A percentile compares a stretch with the other conserved stretches of the same genome.
Evolutionary conservation across 2,329 filamentous ascomycete genomes (phyloP).

Genomic region (Ascochyta fabae): DNA sequence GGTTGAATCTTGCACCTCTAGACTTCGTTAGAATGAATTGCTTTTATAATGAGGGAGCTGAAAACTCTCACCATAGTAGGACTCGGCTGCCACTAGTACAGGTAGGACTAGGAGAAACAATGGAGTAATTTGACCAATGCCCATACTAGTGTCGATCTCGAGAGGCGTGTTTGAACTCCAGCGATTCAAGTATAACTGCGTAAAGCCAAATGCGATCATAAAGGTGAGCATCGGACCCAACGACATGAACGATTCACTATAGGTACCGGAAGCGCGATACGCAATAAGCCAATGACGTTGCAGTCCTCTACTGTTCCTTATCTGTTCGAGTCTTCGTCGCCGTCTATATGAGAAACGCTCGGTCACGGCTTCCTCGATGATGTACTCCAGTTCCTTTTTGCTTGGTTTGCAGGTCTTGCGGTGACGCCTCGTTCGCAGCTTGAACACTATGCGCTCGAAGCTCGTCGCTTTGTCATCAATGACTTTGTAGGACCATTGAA

Average conservation of each 20-base stretch:
- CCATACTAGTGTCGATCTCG: slow-evolving; percentile 17
- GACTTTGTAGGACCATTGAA: slow-evolving; percentile 4
- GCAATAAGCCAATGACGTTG: slow-evolving; percentile 7
- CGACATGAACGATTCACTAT: slow-evolving; percentile 20
- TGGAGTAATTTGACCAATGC: slow-evolving; percentile 25
- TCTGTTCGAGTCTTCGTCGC: slow-evolving; percentile 1
- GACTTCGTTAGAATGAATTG: background rate
- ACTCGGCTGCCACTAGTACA: slow-evolving; percentile 16
- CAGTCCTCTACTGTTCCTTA: slow-evolving; percentile 6
- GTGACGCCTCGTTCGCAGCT: background rate
- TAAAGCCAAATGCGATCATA: slow-evolving; percentile 23
- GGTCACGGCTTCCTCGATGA: slow-evolving; percentile 2
- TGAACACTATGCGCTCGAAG: slow-evolving; percentile 7
- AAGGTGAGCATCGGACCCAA: slow-evolving; percentile 16
- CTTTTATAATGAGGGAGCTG: background rate
- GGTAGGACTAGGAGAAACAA: slow-evolving; percentile 20
- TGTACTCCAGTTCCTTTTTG: background rate
- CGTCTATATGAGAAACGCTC: background rate
- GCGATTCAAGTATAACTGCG: slow-evolving; percentile 14
- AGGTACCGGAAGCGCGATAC: slow-evolving; percentile 9
- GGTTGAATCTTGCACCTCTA: slow-evolving; percentile 4
- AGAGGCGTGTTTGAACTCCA: slow-evolving; percentile 5
- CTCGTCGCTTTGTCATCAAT: background rate
- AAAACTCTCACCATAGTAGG: background rate
- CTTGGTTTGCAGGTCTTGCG: background rate